Conservation (phyloP, 192 early-diverging fungal species). For the Geosiphon pyriformis region DNA sequence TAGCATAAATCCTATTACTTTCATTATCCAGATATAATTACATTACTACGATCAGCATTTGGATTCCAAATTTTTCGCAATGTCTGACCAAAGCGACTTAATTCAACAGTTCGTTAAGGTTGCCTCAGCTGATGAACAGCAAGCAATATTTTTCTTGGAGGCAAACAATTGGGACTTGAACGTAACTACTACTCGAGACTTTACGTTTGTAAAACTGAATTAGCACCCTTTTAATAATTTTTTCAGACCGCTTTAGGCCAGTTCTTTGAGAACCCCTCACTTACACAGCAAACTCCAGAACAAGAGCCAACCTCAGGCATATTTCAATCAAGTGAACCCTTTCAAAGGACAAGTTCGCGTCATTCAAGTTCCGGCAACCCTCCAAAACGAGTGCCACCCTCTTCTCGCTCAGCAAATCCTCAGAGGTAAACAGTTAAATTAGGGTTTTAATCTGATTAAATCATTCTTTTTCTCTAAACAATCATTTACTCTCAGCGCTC, state of each 20-base stretch:
- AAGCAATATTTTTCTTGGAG: conserved; percentile 70
- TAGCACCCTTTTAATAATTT: not conserved
- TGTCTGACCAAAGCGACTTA: conserved; percentile 48
- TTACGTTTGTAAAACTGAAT: not conserved
- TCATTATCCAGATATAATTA: no score
- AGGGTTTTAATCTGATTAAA: no score
- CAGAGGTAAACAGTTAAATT: not conserved
- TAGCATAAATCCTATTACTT: no score
- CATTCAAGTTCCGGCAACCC: not conserved
- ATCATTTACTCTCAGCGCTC: no score
- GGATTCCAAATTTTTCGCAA: no score
- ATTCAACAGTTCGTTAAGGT: conserved; percentile 55
- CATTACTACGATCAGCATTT: no score
- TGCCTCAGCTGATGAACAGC: conserved; percentile 45
- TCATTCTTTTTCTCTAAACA: no score
- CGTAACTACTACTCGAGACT: conserved; percentile 33
- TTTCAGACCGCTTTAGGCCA: conserved; percentile 56
- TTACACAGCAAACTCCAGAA: not conserved
- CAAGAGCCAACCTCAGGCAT: conserved; percentile 18
- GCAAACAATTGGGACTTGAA: conserved; percentile 76
- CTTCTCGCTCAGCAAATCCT: not conserved
- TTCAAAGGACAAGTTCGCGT: not conserved
- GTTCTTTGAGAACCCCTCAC: conserved; percentile 54
- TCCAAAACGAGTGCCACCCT: not conserved
- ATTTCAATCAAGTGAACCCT: not conserved